A percentile compares a stretch with the other conserved stretches of the same genome.
phyloP scores from a whole-genome alignment of 805 yeast genomes.

The Suhomyces emberorum region DNA sequence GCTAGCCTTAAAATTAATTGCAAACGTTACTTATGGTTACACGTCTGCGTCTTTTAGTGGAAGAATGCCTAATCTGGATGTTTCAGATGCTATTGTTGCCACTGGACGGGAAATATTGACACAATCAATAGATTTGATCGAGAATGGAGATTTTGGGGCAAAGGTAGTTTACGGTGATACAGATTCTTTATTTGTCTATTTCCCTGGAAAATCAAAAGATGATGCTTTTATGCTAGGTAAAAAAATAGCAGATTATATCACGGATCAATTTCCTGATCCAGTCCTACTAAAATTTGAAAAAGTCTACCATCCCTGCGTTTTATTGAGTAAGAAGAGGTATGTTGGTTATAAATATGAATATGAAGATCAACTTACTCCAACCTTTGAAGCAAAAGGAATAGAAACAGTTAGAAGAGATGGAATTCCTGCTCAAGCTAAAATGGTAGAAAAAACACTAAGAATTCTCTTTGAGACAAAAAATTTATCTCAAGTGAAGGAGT shows the following conservation, averaged over 20 bases:
- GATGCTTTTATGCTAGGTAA: constrained; percentile 79
- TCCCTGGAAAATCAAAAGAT: constrained; percentile 74
- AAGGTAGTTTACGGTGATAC: constrained; percentile 97
- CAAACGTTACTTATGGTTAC: constrained; percentile 96
- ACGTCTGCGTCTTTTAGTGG: constrained; percentile 94
- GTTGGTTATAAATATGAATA: constrained; percentile 80
- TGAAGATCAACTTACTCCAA: constrained; percentile 52
- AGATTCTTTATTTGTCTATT: constrained; percentile 84
- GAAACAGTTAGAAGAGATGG: constrained; percentile 96
- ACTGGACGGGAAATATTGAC: constrained; percentile 84
- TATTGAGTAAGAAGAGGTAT: constrained; percentile 84
- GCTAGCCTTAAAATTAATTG: constrained; percentile 81
- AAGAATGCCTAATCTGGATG: constrained; percentile 93
- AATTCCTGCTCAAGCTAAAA: constrained; percentile 83
- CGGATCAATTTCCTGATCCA: constrained; percentile 73
- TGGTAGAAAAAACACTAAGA: constrained; percentile 67
- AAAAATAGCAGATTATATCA: constrained; percentile 62
- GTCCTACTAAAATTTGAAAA: constrained; percentile 84
- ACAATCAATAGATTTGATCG: constrained; percentile 67
- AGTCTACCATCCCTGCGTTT: constrained; percentile 81
- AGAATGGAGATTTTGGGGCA: constrained; percentile 71
- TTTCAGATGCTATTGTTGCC: constrained; percentile 92
- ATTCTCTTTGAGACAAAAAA: constrained; percentile 71
- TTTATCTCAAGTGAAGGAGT: constrained; percentile 64
- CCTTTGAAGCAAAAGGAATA: constrained; percentile 93